Percentiles rank a stretch among this genome's conserved stretches.
Conservation (phyloP, 495 filamentous ascomycete species). For the Xanthoparmelia taractica region DNA sequence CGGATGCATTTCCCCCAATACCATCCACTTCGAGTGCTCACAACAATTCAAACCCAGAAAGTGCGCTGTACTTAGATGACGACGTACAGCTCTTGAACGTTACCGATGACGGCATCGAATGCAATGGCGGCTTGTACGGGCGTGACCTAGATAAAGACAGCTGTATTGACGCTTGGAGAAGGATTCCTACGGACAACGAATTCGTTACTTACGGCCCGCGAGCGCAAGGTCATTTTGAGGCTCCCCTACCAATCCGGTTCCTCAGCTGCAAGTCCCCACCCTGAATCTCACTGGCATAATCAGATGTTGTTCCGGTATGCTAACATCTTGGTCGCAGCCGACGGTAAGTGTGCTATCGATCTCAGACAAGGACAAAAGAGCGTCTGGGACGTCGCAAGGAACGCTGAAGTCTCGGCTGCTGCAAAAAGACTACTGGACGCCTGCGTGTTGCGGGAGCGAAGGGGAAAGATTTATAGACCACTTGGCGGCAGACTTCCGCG, state of each 20-base stretch:
- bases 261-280: background rate
- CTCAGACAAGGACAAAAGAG: background rate
- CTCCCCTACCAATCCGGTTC: background rate
- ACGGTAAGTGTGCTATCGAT: background rate
- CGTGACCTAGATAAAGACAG: background rate
- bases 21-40: background rate
- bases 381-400: background rate
- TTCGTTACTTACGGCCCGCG: background rate
- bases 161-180: background rate
- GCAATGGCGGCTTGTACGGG: background rate
- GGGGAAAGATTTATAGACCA: background rate
- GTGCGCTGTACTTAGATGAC: background rate
- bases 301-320: background rate
- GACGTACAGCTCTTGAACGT: background rate
- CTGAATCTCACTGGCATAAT: background rate
- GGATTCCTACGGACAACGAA: background rate
- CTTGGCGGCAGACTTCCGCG: background rate
- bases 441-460: background rate
- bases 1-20: background rate
- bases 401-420: background rate
- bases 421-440: background rate
- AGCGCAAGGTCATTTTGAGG: background rate
- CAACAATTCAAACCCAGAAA: background rate
- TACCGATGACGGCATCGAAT: background rate
- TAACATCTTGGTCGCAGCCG: background rate